Base-by-base conservation (phyloP, 2,329 filamentous ascomycete species). In the Aspergillus transmontanensis region DNA sequence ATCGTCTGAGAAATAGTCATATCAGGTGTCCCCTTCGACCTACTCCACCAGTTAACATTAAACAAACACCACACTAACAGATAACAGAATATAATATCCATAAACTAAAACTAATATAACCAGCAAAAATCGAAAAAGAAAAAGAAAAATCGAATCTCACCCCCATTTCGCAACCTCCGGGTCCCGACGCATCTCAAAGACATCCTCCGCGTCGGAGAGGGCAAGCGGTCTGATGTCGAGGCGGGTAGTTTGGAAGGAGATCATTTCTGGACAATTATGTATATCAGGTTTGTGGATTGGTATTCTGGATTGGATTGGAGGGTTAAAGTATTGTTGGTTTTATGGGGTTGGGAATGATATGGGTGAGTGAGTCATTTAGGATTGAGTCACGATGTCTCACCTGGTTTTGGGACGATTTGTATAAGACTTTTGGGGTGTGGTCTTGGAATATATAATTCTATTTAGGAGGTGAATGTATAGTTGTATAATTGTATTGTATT, bases 141-240 rank as follows among this genome's bases (percentile, higher is more conserved):
- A 10, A 21, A 12, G 6, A 21, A 34, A 10, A 21, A 6, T 7
- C 1, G 14, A 7, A 50, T 50, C 56, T 9, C 55, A 67, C 66
- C 58, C 61, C 62, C 66, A 69, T 60, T 65, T 65, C 61, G 67
- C 65, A 5, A 63, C 64, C 9, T 34, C 48, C 16, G 28, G 62
- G 48, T 6, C 53, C 21, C 9, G 57, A 3, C 67, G 62, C 6
- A 66, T 58, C 12, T 55, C 59, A 12, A 62, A 57, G 6, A 68
- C 32, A 14, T 46, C 62, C 11, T 46, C 41, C 1, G 61, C 61
- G 43, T 69, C 64, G 5, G 41, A 19, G 12, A 57, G 26, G 16
- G 36, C 28, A 9, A 67, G 39, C 0, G 60, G 56, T 6, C 28
- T 21, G 36, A 68, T 61, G 26, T 51, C 21, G 3, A 69, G 56